Percentiles rank a stretch among this genome's conserved stretches.
Evolutionary conservation across 306 rosid genomes (phyloP).

Genomic region (Glycine tomentella): DNA sequence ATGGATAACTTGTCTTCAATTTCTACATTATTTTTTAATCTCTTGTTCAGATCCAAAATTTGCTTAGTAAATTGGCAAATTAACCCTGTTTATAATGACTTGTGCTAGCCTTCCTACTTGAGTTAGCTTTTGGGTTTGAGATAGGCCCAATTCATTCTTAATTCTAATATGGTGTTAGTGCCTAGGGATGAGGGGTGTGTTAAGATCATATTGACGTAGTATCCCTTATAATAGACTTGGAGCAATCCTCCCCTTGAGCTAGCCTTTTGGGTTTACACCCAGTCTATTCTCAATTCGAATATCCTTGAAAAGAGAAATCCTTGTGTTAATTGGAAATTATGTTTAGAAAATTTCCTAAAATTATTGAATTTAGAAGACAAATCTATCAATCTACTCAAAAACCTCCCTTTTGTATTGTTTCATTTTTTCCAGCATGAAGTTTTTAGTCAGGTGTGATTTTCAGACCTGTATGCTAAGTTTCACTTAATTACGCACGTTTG

Average conservation of each 20-base stretch:
- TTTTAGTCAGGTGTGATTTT: conserved; percentile 15
- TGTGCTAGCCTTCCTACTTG: neutral
- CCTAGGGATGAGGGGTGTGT: neutral
- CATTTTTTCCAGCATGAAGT: neutral
- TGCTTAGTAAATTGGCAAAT: neutral
- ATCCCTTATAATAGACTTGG: conserved; percentile 10
- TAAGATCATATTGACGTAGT: neutral
- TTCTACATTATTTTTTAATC: neutral
- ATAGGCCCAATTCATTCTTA: neutral
- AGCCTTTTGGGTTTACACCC: neutral
- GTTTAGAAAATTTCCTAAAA: conserved; percentile 5
- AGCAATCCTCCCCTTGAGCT: neutral
- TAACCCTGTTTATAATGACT: neutral
- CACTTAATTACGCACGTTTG: conserved; percentile 35
- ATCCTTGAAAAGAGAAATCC: neutral
- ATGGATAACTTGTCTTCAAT: neutral
- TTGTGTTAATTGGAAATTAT: conserved; percentile 3
- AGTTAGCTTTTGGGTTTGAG: neutral
- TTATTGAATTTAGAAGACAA: conserved; percentile 20
- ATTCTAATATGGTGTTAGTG: neutral
- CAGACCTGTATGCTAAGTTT: conserved; percentile 32
- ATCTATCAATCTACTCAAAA: conserved; percentile 6
- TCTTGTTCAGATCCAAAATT: neutral
- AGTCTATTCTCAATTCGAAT: neutral
- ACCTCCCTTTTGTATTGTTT: neutral